phyloP scores from a whole-genome alignment of 208 protist species.

The Crithidia fasciculata region DNA sequence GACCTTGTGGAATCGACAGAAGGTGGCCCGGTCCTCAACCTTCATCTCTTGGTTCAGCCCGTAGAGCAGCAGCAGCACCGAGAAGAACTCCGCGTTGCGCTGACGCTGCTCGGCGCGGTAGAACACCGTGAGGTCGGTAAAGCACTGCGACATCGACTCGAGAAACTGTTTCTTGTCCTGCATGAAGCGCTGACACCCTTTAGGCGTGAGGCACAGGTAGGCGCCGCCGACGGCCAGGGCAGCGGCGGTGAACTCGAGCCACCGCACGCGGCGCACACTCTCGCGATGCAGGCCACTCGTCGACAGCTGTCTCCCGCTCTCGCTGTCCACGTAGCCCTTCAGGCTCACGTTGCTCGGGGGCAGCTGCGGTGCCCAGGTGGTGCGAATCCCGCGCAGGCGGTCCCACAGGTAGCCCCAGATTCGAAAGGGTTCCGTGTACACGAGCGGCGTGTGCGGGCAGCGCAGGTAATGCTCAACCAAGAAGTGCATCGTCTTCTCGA shows the following conservation, averaged over 20 bases:
- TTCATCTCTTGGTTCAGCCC: conserved; percentile 81
- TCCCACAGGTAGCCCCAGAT: conserved; percentile 89
- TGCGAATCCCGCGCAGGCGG: conserved; percentile 79
- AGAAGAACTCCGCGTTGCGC: conserved; percentile 79
- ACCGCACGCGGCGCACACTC: conserved; percentile 62
- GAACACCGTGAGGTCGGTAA: conserved; percentile 75
- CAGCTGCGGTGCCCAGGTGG: conserved; percentile 75
- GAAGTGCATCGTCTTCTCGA: conserved; percentile 90
- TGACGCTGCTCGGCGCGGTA: conserved; percentile 74
- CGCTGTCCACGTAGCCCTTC: conserved; percentile 35
- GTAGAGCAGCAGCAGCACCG: conserved; percentile 78
- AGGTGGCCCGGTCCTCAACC: conserved; percentile 74
- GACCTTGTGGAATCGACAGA: conserved; percentile 52
- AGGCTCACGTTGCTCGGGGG: conserved; percentile 37
- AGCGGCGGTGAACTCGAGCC: conserved; percentile 85
- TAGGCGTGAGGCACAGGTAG: conserved; percentile 65
- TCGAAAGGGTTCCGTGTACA: conserved; percentile 67
- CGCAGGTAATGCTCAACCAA: conserved; percentile 85
- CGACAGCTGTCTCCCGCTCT: conserved; percentile 4
- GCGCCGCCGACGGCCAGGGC: conserved; percentile 70
- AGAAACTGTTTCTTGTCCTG: conserved; percentile 86
- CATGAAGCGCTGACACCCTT: conserved; percentile 67
- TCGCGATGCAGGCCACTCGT: conserved; percentile 29
- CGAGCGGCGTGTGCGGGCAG: conserved; percentile 59
- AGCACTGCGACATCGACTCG: conserved; percentile 88